These are phyloP conservation scores for Lentinula lateritia DNA, from an alignment of 768 basidiomycete species.

Conservation along the genomic window DNA sequence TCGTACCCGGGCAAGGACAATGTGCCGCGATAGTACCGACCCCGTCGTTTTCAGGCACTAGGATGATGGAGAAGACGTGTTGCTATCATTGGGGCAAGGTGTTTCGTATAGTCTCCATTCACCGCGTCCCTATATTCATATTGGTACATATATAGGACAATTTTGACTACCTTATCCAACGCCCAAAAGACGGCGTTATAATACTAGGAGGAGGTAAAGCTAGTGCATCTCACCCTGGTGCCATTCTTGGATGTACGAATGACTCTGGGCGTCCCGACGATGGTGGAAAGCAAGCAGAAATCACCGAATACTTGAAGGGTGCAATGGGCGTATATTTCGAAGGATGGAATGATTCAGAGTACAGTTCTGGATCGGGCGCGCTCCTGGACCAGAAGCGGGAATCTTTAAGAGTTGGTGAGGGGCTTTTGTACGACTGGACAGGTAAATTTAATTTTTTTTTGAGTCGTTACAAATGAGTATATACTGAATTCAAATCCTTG, in stretches of 20 bases:
- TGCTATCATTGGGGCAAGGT: conserved; percentile 11
- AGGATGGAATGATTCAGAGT: conserved; percentile 9
- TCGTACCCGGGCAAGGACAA: conserved; percentile 14
- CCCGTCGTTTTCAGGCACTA: conserved; percentile 13
- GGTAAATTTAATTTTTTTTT: conserved; percentile 4
- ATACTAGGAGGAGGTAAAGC: conserved; percentile 15
- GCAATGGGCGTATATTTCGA: conserved; percentile 15
- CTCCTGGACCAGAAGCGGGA: background rate
- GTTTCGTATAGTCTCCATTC: background rate
- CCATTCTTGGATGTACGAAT: background rate
- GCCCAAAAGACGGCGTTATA: conserved; percentile 16
- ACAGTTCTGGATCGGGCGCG: background rate
- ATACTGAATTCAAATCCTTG: background rate
- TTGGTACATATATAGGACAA: background rate
- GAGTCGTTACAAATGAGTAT: background rate
- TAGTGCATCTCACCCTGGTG: background rate
- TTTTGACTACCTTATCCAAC: conserved; percentile 17
- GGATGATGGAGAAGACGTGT: conserved; percentile 12
- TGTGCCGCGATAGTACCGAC: conserved; percentile 17
- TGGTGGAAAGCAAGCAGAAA: conserved; percentile 13
- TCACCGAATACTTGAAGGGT: conserved; percentile 18
- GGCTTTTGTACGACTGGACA: conserved; percentile 15
- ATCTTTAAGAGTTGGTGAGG: conserved; percentile 12
- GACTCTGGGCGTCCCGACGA: conserved; percentile 11
- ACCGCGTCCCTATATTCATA: background rate